Base-by-base conservation (phyloP, 208 protist genomes). In the Wallacemonas sp. region DNA sequence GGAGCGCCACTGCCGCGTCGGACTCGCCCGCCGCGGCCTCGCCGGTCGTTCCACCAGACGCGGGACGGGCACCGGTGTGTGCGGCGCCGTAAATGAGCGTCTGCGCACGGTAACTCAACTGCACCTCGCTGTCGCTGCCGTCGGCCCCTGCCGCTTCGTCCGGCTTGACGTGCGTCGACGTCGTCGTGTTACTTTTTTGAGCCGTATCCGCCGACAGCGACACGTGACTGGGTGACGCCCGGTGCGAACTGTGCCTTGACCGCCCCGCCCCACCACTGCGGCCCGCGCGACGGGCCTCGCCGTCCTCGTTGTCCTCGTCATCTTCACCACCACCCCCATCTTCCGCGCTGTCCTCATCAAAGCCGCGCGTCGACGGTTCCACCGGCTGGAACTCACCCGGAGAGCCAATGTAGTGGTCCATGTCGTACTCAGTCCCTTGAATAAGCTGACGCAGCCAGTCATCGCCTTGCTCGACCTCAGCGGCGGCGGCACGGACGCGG, bases 401-500 rank as follows among this genome's bases (percentile, higher is more conserved):
- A 5, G 45, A 55, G 61, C 78, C 66, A 38, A 84, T 76, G 70
- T 81, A 80, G 11, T 69, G 59, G 23, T 70, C 67, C 0, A 85
- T 61, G 57, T 85, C 79, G 55, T 75, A 74, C 18, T 79, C 72
- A 5, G 75, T 85, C 12, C 74, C 74, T 59, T 79, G 65, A 26
- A 85, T 81, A 49, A 76, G 54, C 32, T 70, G 65, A 32, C 74
- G 65, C 55, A 85, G 57, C 12, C 38, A 65, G 22, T 75, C 49
- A 63, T 77, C 73, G 48, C 79, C 79, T 3, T 65, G 63, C 45
- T 75, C 57, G 29, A 85, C 79, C 42, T 85, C 79, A 0, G 79
- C 79, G n/a, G 75, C 75, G 1, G 79, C 79, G 10, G 75, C 74
- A 25, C 79, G 79, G 46, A 83, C 67, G 46, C 74, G 70, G 31